phyloP scores from a whole-genome alignment of 169 alveolate genomes.

The Plasmodium reichenowi region DNA sequence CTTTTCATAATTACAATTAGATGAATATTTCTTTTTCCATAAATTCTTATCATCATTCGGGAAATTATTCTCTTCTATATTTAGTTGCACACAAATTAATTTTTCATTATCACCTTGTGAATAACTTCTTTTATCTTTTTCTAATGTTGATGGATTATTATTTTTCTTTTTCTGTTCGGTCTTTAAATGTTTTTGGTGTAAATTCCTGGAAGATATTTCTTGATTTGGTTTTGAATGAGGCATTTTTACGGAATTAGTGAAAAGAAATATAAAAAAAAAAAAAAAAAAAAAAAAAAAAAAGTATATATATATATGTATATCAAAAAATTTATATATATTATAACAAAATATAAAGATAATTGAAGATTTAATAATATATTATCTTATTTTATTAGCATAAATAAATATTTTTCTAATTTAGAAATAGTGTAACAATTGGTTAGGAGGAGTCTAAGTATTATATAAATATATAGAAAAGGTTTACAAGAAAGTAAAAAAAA shows the following conservation, averaged over 20 bases:
- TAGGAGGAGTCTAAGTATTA: no score
- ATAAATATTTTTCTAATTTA: no score
- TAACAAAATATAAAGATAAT: no score
- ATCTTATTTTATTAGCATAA: no score
- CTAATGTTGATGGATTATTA: neutral
- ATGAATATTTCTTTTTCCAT: neutral
- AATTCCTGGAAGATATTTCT: neutral
- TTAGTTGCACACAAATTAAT: conserved; percentile 4
- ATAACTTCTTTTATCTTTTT: neutral
- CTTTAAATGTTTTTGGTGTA: neutral
- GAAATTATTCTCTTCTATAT: conserved; percentile 3
- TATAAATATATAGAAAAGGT: no score
- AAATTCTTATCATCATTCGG: neutral
- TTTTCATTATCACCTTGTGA: conserved; percentile 5
- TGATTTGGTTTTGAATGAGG: neutral
- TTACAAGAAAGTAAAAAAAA: no score
- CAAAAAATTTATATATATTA: no score
- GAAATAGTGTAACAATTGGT: no score
- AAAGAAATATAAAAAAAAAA: no score
- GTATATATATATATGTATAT: no score
- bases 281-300: no score
- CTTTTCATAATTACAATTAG: neutral
- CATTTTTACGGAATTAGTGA: neutral
- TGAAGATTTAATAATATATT: no score
- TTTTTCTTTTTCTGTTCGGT: conserved; percentile 3